These are phyloP conservation scores for Jamesozyma spencerorum DNA, from an alignment of 805 yeast species.

Conservation along the genomic window DNA sequence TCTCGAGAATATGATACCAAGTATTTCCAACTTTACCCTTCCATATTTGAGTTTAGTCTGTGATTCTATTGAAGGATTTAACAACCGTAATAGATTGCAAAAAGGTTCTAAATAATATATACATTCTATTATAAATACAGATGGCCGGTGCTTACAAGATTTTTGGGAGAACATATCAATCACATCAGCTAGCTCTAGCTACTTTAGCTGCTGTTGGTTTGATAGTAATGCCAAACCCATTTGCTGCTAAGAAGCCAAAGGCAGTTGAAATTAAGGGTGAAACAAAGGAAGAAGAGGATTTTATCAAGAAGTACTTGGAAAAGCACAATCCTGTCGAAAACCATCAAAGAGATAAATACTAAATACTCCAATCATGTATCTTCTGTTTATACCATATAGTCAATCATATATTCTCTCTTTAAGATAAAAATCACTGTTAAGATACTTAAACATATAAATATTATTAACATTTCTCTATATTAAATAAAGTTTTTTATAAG, in stretches of 20 bases:
- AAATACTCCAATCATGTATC: neutral
- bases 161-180: conserved; percentile 73
- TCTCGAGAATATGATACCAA: too few relatives aligned
- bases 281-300: conserved; percentile 83
- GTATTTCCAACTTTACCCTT: too few relatives aligned
- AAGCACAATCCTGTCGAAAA: conserved; percentile 16
- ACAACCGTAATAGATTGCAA: too few relatives aligned
- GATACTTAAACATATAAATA: neutral
- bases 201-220: conserved; percentile 65
- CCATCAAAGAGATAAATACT: neutral
- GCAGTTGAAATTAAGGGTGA: conserved; percentile 66
- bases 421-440: neutral
- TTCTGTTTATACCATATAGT: neutral
- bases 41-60: too few relatives aligned
- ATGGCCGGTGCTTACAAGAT: conserved; percentile 85
- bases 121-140: too few relatives aligned
- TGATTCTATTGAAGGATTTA: too few relatives aligned
- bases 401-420: conserved; percentile 1
- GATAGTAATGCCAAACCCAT: conserved; percentile 64
- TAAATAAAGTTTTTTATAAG: too few relatives aligned
- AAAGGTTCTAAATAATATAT: too few relatives aligned
- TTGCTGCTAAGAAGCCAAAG: conserved; percentile 43
- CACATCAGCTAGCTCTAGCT: conserved; percentile 78
- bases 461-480: neutral
- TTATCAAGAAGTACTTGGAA: conserved; percentile 62